Conservation (phyloP, 2,329 filamentous ascomycete genomes). For the Ophiostoma himal-ulmi region DNA sequence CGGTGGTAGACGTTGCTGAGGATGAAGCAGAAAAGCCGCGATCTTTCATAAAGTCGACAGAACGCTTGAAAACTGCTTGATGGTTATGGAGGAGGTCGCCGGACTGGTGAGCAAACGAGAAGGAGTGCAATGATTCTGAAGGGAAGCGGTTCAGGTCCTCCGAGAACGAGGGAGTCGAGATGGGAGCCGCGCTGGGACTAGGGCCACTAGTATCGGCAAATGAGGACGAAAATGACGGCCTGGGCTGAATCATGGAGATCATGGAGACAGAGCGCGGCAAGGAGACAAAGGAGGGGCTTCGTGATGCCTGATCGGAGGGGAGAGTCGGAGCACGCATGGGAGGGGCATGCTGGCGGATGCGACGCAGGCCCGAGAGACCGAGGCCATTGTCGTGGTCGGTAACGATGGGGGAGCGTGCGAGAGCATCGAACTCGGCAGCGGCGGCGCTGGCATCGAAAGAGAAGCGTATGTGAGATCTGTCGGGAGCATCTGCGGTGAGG, state of each 20-base stretch:
- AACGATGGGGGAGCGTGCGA: constrained; percentile 75
- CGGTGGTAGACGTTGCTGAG: constrained; percentile 39
- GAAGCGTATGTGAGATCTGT: constrained; percentile 61
- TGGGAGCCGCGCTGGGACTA: constrained; percentile 43
- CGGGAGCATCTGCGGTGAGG: constrained; percentile 44
- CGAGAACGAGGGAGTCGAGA: constrained; percentile 69
- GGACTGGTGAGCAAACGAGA: constrained; percentile 93
- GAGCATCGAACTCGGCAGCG: constrained; percentile 58
- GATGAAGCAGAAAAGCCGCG: constrained; percentile 62
- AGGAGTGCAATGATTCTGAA: constrained; percentile 92
- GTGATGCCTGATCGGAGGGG: constrained; percentile 59
- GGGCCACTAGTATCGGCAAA: constrained; percentile 31
- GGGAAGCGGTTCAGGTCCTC: constrained; percentile 92
- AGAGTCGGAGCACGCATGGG: constrained; percentile 59
- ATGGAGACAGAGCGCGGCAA: constrained; percentile 66
- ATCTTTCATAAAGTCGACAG: constrained; percentile 94
- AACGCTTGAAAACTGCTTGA: constrained; percentile 87
- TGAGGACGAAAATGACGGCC: constrained; percentile 36
- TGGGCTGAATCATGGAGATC: constrained; percentile 56
- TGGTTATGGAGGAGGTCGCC: constrained; percentile 87
- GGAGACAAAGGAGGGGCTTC: constrained; percentile 48
- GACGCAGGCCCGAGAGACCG: constrained; percentile 77
- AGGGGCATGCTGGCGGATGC: constrained; percentile 78
- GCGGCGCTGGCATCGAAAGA: constrained; percentile 68
- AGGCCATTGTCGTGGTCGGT: constrained; percentile 82